Evolutionary conservation across 1,139 yeast species (phyloP), one percentile per base, ranked within the genome.

Genomic region (Nakaseomyces delphensis): DNA sequence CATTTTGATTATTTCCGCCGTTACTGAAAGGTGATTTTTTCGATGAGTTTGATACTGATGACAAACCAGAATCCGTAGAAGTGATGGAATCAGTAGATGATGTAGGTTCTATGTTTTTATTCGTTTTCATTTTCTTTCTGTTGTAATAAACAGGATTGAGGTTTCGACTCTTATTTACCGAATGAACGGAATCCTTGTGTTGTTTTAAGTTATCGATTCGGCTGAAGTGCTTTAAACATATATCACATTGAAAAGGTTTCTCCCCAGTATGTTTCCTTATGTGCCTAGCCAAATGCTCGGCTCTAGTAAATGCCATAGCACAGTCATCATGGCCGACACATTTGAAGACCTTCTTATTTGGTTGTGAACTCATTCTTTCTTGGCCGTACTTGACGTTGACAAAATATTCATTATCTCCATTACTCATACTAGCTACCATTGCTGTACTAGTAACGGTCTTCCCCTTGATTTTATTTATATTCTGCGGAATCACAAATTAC

Each of bases 181-280:
- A 87, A 60, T 87, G 96, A 11, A 87, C 96, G 0, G 96, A 84
- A 58, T 86, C 95, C 49, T 83, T 82, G 63, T 89, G 96, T 64
- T 89, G 97, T 45, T 96, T 74, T 49, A 89, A 69, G 59, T 89
- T 89, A 63, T 89, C 97, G 49, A 86, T 67, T 39, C 96, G 71
- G 23, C 91, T 79, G 59, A 89, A 89, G 57, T 79, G 76, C 55
- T 87, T 79, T 36, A 78, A 71, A 63, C 97, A 89, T 55, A 72
- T 76, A 40, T 83, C 83, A 62, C 97, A 89, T 44, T 85, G 78
- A 61, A 86, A 89, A 1, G 97, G 97, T 44, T 95, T 71, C 62
- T 89, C 97, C 36, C 96, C 97, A 1, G 96, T 87, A 60, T 87
- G 97, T 57, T 87, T 89, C 41, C 96, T 69, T 43, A 86, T 83